Evolutionary conservation across 306 rosid species (phyloP).

Genomic region (Cyclanthera cordifolia): DNA sequence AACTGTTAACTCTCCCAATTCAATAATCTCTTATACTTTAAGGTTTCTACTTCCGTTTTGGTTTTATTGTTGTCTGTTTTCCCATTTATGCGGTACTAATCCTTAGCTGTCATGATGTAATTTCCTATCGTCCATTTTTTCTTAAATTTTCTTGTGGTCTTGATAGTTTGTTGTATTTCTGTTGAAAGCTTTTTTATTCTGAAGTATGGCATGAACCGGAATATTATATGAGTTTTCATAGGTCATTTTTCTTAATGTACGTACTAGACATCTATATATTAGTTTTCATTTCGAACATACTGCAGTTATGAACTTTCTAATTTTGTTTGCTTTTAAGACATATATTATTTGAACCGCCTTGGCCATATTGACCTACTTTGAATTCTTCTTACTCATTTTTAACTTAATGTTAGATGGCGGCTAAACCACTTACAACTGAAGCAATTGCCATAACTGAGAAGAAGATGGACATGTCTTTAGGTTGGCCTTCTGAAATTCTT

Average conservation of each 20-base stretch:
- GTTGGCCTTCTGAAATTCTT: conserved; percentile 19
- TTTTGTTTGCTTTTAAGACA: neutral
- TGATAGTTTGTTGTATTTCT: neutral
- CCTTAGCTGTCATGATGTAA: neutral
- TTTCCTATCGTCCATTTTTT: neutral
- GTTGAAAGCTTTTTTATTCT: neutral
- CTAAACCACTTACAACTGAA: conserved; percentile 60
- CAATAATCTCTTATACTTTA: no score
- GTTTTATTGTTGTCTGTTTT: no score
- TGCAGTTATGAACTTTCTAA: neutral
- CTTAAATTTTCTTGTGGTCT: neutral
- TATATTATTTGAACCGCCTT: neutral
- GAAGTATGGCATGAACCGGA: no score
- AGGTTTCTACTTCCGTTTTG: no score
- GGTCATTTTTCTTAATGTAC: neutral
- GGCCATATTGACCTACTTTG: neutral
- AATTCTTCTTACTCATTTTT: neutral
- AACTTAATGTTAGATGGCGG: conserved; percentile 44
- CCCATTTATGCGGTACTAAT: no score
- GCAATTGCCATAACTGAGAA: conserved; percentile 87
- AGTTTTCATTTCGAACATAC: neutral
- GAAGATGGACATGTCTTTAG: conserved; percentile 94
- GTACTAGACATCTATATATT: neutral
- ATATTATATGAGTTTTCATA: neutral
- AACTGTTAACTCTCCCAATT: no score